These are phyloP conservation scores for Arabidopsis arenosa DNA, from an alignment of 345 rosid species.

Conservation along the genomic window DNA sequence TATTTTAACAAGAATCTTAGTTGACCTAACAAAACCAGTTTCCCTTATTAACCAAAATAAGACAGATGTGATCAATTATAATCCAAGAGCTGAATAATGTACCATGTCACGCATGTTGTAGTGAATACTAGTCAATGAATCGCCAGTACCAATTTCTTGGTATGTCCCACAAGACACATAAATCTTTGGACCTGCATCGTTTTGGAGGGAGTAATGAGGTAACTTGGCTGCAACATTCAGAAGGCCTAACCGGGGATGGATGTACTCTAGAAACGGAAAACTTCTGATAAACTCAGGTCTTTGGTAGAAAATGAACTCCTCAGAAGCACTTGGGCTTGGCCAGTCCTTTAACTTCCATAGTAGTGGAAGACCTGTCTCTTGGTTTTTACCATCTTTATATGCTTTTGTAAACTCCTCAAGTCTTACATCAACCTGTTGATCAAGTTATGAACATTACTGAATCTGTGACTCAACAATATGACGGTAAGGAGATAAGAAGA, in stretches of 20 bases:
- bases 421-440: constrained; percentile 74
- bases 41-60: constrained; percentile 2
- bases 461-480: constrained; percentile 36
- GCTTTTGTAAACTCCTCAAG: constrained; percentile 74
- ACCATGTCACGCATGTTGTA: constrained; percentile 61
- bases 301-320: constrained; percentile 86
- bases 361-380: constrained; percentile 56
- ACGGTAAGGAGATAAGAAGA: constrained; percentile 28
- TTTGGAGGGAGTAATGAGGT: constrained; percentile 95
- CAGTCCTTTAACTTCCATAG: constrained; percentile 90
- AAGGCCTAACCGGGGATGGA: constrained; percentile 91
- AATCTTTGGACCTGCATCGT: constrained; percentile 92
- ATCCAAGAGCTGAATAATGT: constrained; percentile 33
- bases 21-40: constrained; percentile 1
- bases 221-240: constrained; percentile 94
- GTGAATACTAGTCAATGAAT: constrained; percentile 78
- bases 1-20: background rate
- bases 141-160: constrained; percentile 61
- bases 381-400: constrained; percentile 62
- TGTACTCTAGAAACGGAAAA: constrained; percentile 94
- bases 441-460: constrained; percentile 36
- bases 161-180: constrained; percentile 72
- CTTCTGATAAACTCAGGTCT: constrained; percentile 87
- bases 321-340: constrained; percentile 93
- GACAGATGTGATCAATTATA: background rate